Evolutionary conservation across 495 filamentous ascomycete genomes (phyloP).

Genomic region (Corynascus novoguineensis): DNA sequence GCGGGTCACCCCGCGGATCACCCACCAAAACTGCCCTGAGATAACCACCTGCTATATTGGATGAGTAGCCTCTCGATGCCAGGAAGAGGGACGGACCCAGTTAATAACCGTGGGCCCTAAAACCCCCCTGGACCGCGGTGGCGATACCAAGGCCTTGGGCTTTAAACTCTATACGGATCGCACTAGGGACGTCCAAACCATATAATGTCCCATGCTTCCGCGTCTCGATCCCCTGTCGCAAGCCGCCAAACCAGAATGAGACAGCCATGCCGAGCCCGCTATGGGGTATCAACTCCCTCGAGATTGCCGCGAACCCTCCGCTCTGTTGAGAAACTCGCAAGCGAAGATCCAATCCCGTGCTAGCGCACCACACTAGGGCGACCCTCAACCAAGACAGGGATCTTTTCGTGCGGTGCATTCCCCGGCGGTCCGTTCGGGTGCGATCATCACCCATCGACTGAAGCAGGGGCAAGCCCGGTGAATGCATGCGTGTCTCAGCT

Average conservation of each 20-base stretch:
- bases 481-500: conserved; percentile 1
- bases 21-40: too few species aligned
- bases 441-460: not conserved
- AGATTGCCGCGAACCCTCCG: too few species aligned
- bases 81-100: conserved; percentile 10
- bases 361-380: too few species aligned
- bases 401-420: not conserved
- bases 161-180: not conserved
- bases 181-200: not conserved
- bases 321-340: too few species aligned
- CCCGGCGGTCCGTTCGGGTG: not conserved
- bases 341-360: too few species aligned
- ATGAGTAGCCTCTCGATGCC: not conserved
- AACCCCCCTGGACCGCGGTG: not conserved
- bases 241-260: too few species aligned
- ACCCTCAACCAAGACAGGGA: too few species aligned
- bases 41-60: not conserved
- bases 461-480: not conserved
- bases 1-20: too few species aligned
- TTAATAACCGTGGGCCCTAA: conserved; percentile 5
- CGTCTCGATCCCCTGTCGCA: not conserved
- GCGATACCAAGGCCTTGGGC: not conserved
- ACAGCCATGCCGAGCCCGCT: too few species aligned
- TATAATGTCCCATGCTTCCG: too few species aligned
- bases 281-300: too few species aligned